Evolutionary conservation across 1,139 yeast species (phyloP), one percentile per base, ranked within the genome.

Genomic region (Taphrina flavorubra): DNA sequence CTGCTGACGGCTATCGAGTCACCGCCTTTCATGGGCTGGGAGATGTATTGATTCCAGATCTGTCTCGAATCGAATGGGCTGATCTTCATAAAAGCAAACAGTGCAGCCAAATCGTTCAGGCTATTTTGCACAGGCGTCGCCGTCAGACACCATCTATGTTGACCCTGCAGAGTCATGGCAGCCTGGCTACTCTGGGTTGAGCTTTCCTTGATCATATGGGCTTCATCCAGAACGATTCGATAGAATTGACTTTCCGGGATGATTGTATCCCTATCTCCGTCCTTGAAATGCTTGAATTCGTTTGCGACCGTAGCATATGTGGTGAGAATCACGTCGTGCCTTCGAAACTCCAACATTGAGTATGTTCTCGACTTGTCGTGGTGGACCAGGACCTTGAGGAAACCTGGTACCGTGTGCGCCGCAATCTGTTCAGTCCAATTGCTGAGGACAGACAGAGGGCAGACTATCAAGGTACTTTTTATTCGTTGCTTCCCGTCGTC

Each of bases 71-170:
- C 75, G 69, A 79, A 86, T 53, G 75, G 86, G 81, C 74, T 83
- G 57, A 91, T 87, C 65, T 84, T 80, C 70, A 94, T 79, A 76
- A 92, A 94, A 72, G 92, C 78, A 39, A 94, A 76, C 58, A 92
- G 79, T 1, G 97, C 92, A 76, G 82, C 90, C 51, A 95, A 79
- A 74, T 94, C 99, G 56, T 85, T 89, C 70, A 92, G 84, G 67
- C 82, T 84, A 74, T 94, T 94, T 78, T 95, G 98, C 81, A 95
- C 88, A 0, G 99, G 99, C 0, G 99, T 94, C 74, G 99, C 99
- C 5, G 96, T 87, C 56, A 94, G 80, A 74, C 97, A 89, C 86
- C 96, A 87, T 70, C 94, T 80, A 73, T 84, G 86, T 0, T 76
- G 78, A 0, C 87, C 80, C 39, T 82, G 78, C 36, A 94, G 76